phyloP scores from a whole-genome alignment of 192 early-diverging fungal species.

The Rhizophagus prolifer region DNA sequence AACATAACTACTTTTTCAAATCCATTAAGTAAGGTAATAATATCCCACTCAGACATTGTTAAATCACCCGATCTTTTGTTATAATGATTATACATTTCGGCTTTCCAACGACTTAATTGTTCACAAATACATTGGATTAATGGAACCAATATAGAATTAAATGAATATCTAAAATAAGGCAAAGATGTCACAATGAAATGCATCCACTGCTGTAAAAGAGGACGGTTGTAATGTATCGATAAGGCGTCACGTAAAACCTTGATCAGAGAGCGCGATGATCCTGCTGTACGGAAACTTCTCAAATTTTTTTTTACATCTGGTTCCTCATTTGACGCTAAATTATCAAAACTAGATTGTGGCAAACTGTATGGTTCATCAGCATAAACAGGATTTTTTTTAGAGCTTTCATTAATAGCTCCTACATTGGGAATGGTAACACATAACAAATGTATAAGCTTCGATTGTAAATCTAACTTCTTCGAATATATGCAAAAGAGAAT shows the following conservation, averaged over 20 bases:
- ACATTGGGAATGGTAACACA: conserved; percentile 51
- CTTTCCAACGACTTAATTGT: conserved; percentile 47
- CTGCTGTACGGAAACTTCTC: background rate
- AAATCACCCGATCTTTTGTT: background rate
- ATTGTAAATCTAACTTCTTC: conserved; percentile 55
- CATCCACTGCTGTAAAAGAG: conserved; percentile 73
- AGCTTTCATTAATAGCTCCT: conserved; percentile 33
- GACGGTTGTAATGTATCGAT: conserved; percentile 57
- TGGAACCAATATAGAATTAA: conserved; percentile 61
- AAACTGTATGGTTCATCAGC: background rate
- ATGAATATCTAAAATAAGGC: conserved; percentile 59
- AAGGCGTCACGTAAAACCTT: conserved; percentile 63
- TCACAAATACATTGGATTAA: conserved; percentile 62
- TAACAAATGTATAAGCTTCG: conserved; percentile 55
- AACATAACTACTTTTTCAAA: conserved; percentile 59
- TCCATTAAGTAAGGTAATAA: conserved; percentile 52
- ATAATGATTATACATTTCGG: conserved; percentile 13
- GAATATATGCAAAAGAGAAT: conserved; percentile 58
- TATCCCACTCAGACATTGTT: conserved; percentile 44
- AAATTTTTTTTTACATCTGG: background rate
- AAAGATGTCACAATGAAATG: conserved; percentile 68
- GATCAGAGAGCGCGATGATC: conserved; percentile 46
- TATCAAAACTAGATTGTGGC: background rate
- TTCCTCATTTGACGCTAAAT: background rate
- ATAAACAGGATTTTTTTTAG: background rate